These are phyloP conservation scores for Rhododendron griersonianum DNA, from an alignment of 148 eudicot species.

Conservation along the genomic window DNA sequence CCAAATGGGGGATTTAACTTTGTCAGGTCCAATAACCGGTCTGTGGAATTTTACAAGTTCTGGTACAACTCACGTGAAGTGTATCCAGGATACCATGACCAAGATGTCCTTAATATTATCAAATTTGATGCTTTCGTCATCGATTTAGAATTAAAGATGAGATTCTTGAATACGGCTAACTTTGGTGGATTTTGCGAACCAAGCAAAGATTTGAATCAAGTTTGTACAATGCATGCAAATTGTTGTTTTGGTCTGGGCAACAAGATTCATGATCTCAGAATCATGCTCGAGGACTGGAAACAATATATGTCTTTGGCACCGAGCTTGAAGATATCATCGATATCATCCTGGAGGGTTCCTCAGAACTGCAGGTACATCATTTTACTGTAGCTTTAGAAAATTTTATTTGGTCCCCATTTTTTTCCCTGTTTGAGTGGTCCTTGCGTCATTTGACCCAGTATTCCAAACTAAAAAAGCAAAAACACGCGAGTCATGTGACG, in stretches of 20 bases:
- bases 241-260: slow-evolving; percentile 19
- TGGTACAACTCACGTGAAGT: slow-evolving; percentile 12
- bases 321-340: slow-evolving; percentile 22
- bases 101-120: slow-evolving; percentile 15
- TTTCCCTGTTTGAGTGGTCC: neutral
- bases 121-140: slow-evolving; percentile 26
- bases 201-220: slow-evolving; percentile 31
- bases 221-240: slow-evolving; percentile 12
- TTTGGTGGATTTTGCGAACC: slow-evolving; percentile 65
- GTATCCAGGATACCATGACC: slow-evolving; percentile 15
- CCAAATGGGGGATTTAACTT: slow-evolving; percentile 59
- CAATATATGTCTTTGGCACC: slow-evolving; percentile 39
- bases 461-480: neutral
- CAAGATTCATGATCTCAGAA: slow-evolving; percentile 45
- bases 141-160: slow-evolving; percentile 42
- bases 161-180: slow-evolving; percentile 47
- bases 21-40: slow-evolving; percentile 49
- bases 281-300: slow-evolving; percentile 60
- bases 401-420: neutral
- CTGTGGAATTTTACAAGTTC: slow-evolving; percentile 42
- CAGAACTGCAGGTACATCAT: slow-evolving; percentile 38
- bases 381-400: neutral
- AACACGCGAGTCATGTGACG: neutral
- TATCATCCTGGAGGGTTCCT: slow-evolving; percentile 41
- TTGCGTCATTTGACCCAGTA: neutral